Evolutionary conservation across 2,329 filamentous ascomycete genomes (phyloP).

Genomic region (Raffaelea arxii): DNA sequence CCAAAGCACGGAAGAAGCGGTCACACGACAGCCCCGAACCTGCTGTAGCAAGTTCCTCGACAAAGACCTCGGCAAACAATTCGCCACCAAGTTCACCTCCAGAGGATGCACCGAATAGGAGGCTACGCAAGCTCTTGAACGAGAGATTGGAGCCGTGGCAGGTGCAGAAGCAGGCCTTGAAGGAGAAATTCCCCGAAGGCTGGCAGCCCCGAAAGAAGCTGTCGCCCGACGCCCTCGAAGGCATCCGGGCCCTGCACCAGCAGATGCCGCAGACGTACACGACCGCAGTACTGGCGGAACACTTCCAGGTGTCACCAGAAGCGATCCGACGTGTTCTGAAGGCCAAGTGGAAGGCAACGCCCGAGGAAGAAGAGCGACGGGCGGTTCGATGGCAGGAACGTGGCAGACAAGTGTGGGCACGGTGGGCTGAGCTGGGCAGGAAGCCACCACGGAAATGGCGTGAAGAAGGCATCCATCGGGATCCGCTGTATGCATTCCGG

Average conservation of each 20-base stretch:
- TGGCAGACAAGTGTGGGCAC: conserved; percentile 49
- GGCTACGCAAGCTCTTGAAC: too few species aligned
- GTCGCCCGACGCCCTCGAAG: conserved; percentile 85
- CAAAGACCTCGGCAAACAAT: too few species aligned
- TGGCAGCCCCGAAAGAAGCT: conserved; percentile 81
- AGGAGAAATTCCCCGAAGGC: conserved; percentile 67
- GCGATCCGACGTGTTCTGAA: conserved; percentile 79
- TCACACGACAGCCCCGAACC: too few species aligned
- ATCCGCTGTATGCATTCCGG: conserved; percentile 10
- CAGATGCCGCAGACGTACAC: conserved; percentile 71
- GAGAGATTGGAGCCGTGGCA: conserved; percentile 61
- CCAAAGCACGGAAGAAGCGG: neutral
- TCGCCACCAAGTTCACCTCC: too few species aligned
- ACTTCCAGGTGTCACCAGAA: conserved; percentile 83
- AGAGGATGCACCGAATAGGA: too few species aligned
- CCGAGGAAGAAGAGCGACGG: conserved; percentile 45
- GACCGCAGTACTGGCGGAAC: conserved; percentile 59
- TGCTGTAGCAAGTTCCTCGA: too few species aligned
- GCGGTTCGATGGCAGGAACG: conserved; percentile 53
- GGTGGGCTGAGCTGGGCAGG: conserved; percentile 48
- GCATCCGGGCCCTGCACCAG: conserved; percentile 72
- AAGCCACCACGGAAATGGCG: conserved; percentile 55
- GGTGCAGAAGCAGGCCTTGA: conserved; percentile 63
- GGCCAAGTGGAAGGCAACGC: conserved; percentile 59
- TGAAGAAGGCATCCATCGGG: conserved; percentile 30